phyloP scores from a whole-genome alignment of 108 stramenopile genomes.

The Parmales sp. region DNA sequence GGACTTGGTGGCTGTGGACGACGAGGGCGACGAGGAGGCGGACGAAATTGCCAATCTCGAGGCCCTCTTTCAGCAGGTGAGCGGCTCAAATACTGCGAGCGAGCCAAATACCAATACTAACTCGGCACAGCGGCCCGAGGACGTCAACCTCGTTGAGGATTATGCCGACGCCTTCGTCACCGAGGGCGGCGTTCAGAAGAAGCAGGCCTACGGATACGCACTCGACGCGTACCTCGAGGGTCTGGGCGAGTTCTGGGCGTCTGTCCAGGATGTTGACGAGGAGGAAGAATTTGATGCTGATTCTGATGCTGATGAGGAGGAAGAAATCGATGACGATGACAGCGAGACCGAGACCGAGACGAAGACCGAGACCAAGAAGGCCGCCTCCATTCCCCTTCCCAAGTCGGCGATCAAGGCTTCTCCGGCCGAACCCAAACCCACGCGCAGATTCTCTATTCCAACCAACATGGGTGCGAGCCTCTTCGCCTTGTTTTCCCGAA shows the following conservation, averaged over 20 bases:
- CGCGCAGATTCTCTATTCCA: too few relatives aligned
- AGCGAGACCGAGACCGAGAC: not conserved
- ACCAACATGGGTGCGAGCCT: too few relatives aligned
- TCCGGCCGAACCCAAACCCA: too few relatives aligned
- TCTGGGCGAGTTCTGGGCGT: not conserved
- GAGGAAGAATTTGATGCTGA: not conserved
- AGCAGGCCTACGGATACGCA: not conserved
- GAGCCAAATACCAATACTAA: too few relatives aligned
- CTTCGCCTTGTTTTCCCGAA: too few relatives aligned
- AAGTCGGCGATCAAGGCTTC: not conserved
- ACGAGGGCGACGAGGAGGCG: not conserved
- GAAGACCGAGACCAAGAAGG: not conserved
- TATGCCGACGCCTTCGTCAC: not conserved
- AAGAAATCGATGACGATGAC: not conserved
- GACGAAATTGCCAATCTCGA: not conserved
- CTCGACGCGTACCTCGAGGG: slow-evolving; percentile 6
- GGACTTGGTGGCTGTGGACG: not conserved
- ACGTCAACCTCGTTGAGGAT: not conserved
- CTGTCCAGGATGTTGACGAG: not conserved
- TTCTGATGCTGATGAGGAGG: not conserved
- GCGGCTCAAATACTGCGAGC: too few relatives aligned
- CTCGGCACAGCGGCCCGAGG: slow-evolving; percentile 5
- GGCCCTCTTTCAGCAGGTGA: not conserved
- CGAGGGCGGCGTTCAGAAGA: not conserved
- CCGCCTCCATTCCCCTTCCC: not conserved